Evolutionary conservation across 805 yeast species (phyloP).

Genomic region (Candida vartiovaarae): DNA sequence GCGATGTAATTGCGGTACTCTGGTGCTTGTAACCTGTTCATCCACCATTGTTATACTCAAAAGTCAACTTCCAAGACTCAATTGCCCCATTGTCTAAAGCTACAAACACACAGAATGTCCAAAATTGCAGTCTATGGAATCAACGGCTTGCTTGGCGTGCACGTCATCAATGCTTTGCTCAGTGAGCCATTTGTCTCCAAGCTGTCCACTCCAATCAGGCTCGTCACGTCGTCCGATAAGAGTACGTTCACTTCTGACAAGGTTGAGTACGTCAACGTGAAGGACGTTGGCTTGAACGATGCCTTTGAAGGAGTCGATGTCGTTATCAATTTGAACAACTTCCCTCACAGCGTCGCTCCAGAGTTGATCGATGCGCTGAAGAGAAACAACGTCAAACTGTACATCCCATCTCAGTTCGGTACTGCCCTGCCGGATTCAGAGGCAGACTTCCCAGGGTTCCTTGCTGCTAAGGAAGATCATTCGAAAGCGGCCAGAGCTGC

Average conservation of each 20-base stretch:
- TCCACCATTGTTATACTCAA: too few relatives aligned
- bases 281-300: constrained; percentile 22
- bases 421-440: constrained; percentile 29
- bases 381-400: constrained; percentile 40
- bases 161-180: constrained; percentile 38
- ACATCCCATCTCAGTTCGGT: constrained; percentile 59
- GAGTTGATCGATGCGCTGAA: constrained; percentile 34
- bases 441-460: constrained; percentile 29
- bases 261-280: constrained; percentile 12
- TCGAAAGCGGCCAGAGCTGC: constrained; percentile 31
- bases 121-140: constrained; percentile 46
- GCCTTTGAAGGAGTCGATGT: constrained; percentile 44
- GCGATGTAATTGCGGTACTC: too few relatives aligned
- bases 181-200: constrained; percentile 36
- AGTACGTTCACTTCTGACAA: constrained; percentile 14
- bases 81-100: not conserved
- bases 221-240: constrained; percentile 30
- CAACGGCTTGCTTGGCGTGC: constrained; percentile 45
- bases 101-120: constrained; percentile 10
- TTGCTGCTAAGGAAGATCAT: constrained; percentile 29
- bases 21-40: too few relatives aligned
- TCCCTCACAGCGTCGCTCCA: constrained; percentile 25
- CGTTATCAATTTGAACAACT: constrained; percentile 38
- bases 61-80: not conserved
- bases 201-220: constrained; percentile 41